Evolutionary conservation across 805 yeast species (phyloP), one percentile per base, ranked within the genome.

Genomic region (Yamadazyma scolyti): DNA sequence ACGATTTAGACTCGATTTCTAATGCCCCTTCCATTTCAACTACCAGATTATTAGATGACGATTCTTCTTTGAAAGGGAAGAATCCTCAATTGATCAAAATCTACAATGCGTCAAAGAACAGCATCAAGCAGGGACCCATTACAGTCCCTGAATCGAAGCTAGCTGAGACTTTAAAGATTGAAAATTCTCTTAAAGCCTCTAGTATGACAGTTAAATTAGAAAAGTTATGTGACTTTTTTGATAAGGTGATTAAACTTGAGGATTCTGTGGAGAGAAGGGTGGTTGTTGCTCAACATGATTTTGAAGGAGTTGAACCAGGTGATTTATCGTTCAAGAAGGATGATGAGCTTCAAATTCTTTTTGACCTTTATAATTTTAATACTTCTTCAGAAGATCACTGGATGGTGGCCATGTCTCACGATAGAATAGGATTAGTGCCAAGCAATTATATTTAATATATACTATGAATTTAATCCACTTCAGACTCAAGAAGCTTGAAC

Each of bases 391-490:
- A 51, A 4, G 36, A 31, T 8, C 52, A 53, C 30, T 65, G 71
- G 71, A 36, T 55, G 33, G 44, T 65, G 15, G 68, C 68, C 2
- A 38, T 48, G 9, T 23, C 30, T n/a, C 36, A 30, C 4, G 36
- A 34, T 6, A 48, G 69, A 35, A 39, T 54, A 6, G 71, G 71
- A 6, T 59, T 64, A 39, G 62, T 58, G 7, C 70, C 71, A 3
- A 54, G 47, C 26, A 58, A 46, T 24, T 52, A 46, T 33, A 42
- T 53, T 22, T 24, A 27, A n/a, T 20, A 13, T 12, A 8, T 19
- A 19, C 10, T 7, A 7, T 7, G 8, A 18, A 9, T 20, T 15
- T 27, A 32, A 23, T 32, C 35, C 13, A 61, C 48, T 16, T 68
- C 77, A 9, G 49, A 39, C 6, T 65, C 64, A 2, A 71, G 42